Base-by-base conservation (phyloP, 2,329 filamentous ascomycete genomes). In the Rosellinia necatrix region DNA sequence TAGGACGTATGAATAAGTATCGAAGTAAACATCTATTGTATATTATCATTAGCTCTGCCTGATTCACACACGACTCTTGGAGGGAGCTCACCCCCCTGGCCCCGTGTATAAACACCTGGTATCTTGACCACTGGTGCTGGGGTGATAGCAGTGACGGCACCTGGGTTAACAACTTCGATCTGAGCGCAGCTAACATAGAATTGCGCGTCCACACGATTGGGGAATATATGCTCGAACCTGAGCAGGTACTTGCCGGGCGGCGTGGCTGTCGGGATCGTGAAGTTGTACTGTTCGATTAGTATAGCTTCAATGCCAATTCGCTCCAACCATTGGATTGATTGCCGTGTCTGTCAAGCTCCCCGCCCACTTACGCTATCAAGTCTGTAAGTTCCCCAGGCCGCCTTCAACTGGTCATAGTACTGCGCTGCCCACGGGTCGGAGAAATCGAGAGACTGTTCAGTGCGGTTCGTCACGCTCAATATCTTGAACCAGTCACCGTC, bases 401-500 rank as follows among this genome's bases (percentile, higher is more conserved):
- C 22, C 22, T 57, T 53, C 1, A 30, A 13, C 24, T 43, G n/a
- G 17, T 57, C 54, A 19, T 53, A 57, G 6, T 15, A 46, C 10
- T 34, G 13, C 6, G 41, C 43, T 6, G 17, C 34, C 38, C 19
- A 22, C 15, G 54, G 54, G 34, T 53, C 49, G 9, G 54, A 52
- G 13, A 34, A 53, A 34, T 57, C 19, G n/a, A 57, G 17, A 7
- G 54, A 57, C 35, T 57, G 54, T 17, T 52, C 54, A 4, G 54
- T 57, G 12, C 54, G 49, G 24, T 35, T 35, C 6, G 54, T 57
- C 17, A 57, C 55, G 5, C 27, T 47, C 22, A 58, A 32, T 10
- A 58, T 54, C 56, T 54, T 58, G 37, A 58, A 58, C 56, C 50
- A 58, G 40, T 50, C 51, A 6, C 51, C 56, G 40, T 55, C 50